Evolutionary conservation across 345 rosid species (phyloP).

Genomic region (Syzygium aqueum): DNA sequence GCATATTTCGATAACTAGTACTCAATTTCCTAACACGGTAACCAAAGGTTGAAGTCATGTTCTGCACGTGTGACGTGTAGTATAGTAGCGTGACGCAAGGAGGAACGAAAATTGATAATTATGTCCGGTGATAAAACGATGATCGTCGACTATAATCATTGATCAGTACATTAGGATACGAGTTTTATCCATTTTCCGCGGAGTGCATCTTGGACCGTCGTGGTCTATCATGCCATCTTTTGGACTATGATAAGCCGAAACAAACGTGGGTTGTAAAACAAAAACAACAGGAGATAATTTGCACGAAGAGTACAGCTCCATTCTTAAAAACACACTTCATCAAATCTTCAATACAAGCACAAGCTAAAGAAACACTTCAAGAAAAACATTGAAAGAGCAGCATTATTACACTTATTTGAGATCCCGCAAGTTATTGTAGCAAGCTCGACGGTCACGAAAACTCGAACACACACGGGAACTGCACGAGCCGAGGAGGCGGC

Average conservation of each 20-base stretch:
- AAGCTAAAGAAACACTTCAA: neutral
- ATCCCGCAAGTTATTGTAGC: neutral
- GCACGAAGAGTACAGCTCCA: neutral
- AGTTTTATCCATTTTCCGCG: neutral
- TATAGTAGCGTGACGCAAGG: neutral
- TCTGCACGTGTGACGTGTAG: rapidly evolving
- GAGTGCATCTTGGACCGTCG: neutral
- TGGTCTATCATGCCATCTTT: neutral
- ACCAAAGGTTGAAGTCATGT: neutral
- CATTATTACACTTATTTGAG: neutral
- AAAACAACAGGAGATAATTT: neutral
- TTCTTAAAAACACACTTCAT: neutral
- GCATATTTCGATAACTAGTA: neutral
- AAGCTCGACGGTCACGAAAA: rapidly evolving
- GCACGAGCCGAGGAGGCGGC: neutral
- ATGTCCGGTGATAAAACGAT: neutral
- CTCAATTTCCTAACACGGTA: neutral
- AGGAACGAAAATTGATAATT: neutral
- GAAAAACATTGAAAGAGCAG: neutral
- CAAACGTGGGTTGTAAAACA: neutral
- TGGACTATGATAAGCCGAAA: neutral
- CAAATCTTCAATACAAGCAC: neutral
- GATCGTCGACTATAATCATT: neutral
- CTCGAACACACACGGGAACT: neutral
- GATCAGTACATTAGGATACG: neutral